Evolutionary conservation across 768 basidiomycete species (phyloP), one percentile per base, ranked within the genome.

Genomic region (Pleurotus giganteus): DNA sequence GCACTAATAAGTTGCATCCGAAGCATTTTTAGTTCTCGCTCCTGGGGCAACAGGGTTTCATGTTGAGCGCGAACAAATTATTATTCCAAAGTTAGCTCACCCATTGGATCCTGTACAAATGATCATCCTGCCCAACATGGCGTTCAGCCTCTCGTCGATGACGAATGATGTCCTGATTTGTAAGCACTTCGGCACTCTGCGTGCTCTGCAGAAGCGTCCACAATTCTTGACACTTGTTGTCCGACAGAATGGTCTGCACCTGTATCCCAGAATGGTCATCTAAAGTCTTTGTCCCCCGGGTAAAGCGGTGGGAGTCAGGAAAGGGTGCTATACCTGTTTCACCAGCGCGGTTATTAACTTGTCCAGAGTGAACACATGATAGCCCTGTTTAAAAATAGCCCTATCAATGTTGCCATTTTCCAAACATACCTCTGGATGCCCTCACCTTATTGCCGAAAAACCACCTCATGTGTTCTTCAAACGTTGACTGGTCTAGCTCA

Each of bases 381-480:
- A 98, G 3, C 93, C 94, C 86, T 95, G 75, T 60, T 61, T 46
- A 47, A 36, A 56, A 76, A 71, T 68, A 68, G 69, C 34, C 44
- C 26, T 58, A 57, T 66, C 45, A 63, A 58, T 57, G 34, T 45
- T 43, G 54, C 41, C 59, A 42, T 51, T 56, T 54, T 19, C 34
- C 19, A 58, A 57, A 54, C 53, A 49, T 57, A 54, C 53, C 39
- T 55, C 46, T 59, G 15, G 34, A 36, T 13, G 37, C 45, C 51
- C 77, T 58, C 69, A 89, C 89, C 81, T 86, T 88, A 57, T 85
- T 92, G 28, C 91, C 90, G 73, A 93, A 94, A 73, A 95, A 90
- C 83, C 92, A 91, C 59, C 97, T 76, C 84, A 98, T 85, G 64
- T 93, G 91, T 67, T 98, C 97, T 69, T 98, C 96, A 63, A 94